Evolutionary conservation across 1,139 yeast species (phyloP), one percentile per base, ranked within the genome.

Genomic region (Eremothecium coryli): DNA sequence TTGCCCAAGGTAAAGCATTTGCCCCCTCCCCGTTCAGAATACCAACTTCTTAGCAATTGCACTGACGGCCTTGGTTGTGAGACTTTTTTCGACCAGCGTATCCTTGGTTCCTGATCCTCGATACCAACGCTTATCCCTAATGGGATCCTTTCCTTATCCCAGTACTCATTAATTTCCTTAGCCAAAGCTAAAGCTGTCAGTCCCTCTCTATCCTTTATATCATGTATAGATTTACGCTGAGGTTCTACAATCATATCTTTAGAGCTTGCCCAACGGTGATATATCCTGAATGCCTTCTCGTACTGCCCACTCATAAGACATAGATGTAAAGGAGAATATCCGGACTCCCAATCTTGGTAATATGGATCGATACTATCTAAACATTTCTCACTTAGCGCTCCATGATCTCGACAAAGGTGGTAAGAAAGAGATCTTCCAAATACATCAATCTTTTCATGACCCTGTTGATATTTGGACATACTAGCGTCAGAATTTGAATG

Each of bases 251-350:
- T 52, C 30, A 80, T 52, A 10, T 64, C 58, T 42, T 66, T 70
- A 10, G 79, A 76, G 49, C 79, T 39, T 76, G 68, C 39, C 81
- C 85, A 51, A 66, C 61, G 46, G 64, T 74, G 27, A 80, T 65
- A 26, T 76, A 76, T 47, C 73, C 71, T 36, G 33, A 50, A 55
- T n/a, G 54, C 46, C 31, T 53, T 54, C 26, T 48, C 40, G 12
- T 55, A 36, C 20, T 49, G 39, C 4, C 56, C 54, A 18, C 35
- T 35, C 28, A 40, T 46, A 23, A 56, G 35, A 4, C 50, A 37
- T 2, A 49, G 40, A 56, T 88, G 96, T 28, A 86, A 62, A 21
- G 86, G 75, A 26, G 84, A 81, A 82, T 94, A 86, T 1, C 86
- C 84, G 50, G 73, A 84, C 55, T 88, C 96, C 38, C 64, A 64